Percentiles rank a stretch among this genome's conserved stretches.
These are phyloP conservation scores for Phascolomyces articulosus DNA, from an alignment of 371 early-diverging fungal genomes.

Conservation along the genomic window DNA sequence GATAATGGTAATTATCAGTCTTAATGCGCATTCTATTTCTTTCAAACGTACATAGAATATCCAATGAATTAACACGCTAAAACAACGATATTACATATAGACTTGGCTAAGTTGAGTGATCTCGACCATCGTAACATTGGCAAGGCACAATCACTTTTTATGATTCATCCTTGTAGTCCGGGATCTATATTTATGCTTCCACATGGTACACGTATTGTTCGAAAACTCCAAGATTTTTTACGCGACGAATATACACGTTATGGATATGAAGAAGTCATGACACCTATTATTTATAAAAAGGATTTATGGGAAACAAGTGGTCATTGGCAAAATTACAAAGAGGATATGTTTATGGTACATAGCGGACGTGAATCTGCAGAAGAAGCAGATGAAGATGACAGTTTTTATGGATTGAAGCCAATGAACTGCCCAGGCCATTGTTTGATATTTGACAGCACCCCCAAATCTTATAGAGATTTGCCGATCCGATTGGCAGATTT, in stretches of 20 bases:
- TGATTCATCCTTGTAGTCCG: conserved; percentile 84
- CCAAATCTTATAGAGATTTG: conserved; percentile 89
- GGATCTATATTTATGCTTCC: conserved; percentile 96
- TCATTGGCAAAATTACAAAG: conserved; percentile 95
- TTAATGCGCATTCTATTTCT: no score
- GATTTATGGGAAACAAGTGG: conserved; percentile 96
- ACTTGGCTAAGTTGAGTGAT: conserved; percentile 29
- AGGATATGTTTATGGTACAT: conserved; percentile 66
- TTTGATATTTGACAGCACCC: conserved; percentile 83
- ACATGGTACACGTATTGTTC: conserved; percentile 90
- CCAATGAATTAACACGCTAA: no score
- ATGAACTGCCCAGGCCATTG: conserved; percentile 99
- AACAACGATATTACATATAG: not conserved
- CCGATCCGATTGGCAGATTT: conserved; percentile 95
- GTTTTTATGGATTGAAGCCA: conserved; percentile 88
- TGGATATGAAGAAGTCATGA: conserved; percentile 95
- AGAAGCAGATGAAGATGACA: conserved; percentile 55
- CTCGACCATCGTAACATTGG: conserved; percentile 98
- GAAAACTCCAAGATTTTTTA: conserved; percentile 71
- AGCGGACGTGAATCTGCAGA: conserved; percentile 45
- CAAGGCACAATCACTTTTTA: conserved; percentile 65
- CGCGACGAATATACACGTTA: conserved; percentile 83
- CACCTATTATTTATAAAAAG: conserved; percentile 93
- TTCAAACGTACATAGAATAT: no score
- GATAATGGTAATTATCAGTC: not conserved